phyloP scores from a whole-genome alignment of 129 eudicot species.

The Saussurea involucrata region DNA sequence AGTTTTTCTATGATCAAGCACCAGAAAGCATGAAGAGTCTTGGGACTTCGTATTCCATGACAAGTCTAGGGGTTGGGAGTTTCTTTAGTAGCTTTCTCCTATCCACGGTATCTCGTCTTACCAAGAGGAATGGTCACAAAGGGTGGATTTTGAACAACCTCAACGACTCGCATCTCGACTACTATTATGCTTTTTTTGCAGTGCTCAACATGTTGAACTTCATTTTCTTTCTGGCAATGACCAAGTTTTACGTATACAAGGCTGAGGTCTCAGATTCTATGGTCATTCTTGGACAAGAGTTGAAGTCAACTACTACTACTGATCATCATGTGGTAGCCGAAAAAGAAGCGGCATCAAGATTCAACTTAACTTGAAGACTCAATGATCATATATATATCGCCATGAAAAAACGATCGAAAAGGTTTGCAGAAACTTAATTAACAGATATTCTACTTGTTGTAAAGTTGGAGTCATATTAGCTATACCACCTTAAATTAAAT shows the following conservation, averaged over 20 bases:
- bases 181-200: constrained; percentile 61
- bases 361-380: constrained; percentile 18
- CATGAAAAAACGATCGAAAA: neutral
- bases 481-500: too few relatives aligned
- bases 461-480: neutral
- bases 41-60: constrained; percentile 70
- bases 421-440: too few relatives aligned
- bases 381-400: neutral
- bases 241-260: constrained; percentile 54
- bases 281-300: constrained; percentile 49
- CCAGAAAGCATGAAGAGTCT: constrained; percentile 85
- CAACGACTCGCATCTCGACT: constrained; percentile 71
- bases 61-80: constrained; percentile 64
- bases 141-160: constrained; percentile 77
- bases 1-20: constrained; percentile 87
- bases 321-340: constrained; percentile 19
- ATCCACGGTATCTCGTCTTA: constrained; percentile 53
- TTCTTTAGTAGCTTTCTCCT: constrained; percentile 58
- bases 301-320: constrained; percentile 10
- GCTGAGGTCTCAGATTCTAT: constrained; percentile 80
- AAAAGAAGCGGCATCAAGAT: constrained; percentile 36
- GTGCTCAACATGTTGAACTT: constrained; percentile 48
- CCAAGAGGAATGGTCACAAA: constrained; percentile 44
- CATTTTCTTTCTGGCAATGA: constrained; percentile 39
- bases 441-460: neutral